phyloP scores from a whole-genome alignment of 768 basidiomycete species.

The Podaxis carcinomalis region DNA sequence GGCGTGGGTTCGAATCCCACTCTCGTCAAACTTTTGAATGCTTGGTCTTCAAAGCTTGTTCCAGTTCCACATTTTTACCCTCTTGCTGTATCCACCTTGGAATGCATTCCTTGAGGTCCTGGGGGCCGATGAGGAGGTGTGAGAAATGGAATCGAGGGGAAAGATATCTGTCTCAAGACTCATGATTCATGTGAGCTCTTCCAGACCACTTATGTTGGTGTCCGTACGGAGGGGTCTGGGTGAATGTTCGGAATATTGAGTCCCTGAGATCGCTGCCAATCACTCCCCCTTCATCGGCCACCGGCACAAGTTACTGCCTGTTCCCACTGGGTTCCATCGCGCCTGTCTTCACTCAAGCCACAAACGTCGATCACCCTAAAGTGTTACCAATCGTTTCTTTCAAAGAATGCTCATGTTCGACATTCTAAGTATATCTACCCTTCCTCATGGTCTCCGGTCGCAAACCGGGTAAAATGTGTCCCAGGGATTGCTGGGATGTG shows the following conservation, averaged over 20 bases:
- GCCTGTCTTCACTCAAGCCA: too few species aligned
- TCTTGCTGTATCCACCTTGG: too few species aligned
- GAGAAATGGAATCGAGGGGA: not conserved
- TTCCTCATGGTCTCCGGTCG: not conserved
- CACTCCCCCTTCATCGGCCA: too few species aligned
- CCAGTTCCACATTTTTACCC: too few species aligned
- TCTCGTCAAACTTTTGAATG: conserved; percentile 25
- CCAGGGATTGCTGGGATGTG: not conserved
- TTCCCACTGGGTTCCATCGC: too few species aligned
- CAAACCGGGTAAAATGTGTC: not conserved
- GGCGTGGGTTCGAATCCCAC: conserved; percentile 62
- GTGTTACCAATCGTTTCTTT: not conserved
- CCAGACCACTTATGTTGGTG: too few species aligned
- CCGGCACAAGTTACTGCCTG: too few species aligned
- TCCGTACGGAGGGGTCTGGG: too few species aligned
- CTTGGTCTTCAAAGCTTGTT: not conserved
- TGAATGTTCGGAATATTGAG: too few species aligned
- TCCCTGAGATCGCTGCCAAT: too few species aligned
- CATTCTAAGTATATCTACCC: not conserved
- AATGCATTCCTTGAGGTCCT: too few species aligned
- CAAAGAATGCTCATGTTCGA: not conserved
- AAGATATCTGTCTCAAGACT: not conserved
- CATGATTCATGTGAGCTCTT: too few species aligned
- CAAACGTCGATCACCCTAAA: not conserved
- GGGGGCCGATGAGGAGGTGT: not conserved